These are phyloP conservation scores for Starmerella geochares DNA, from an alignment of 805 yeast genomes.

Conservation along the genomic window DNA sequence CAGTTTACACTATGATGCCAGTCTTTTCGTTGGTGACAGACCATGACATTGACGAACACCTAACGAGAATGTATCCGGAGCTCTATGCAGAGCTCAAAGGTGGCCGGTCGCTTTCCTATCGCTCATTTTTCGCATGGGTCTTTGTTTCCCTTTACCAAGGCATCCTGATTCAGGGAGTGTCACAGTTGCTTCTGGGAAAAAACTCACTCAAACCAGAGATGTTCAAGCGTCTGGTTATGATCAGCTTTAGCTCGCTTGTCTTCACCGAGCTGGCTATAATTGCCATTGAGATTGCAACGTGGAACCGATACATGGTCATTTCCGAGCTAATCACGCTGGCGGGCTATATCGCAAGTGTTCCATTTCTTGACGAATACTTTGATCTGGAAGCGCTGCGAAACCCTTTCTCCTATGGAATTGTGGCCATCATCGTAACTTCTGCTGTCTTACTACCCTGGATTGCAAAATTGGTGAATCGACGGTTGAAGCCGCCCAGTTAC, in stretches of 20 bases:
- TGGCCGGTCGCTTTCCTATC: conserved; percentile 76
- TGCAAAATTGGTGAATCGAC: conserved; percentile 61
- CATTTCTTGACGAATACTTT: conserved; percentile 79
- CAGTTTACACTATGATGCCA: conserved; percentile 96
- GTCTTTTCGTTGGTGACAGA: conserved; percentile 88
- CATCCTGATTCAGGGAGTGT: conserved; percentile 63
- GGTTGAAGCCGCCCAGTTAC: conserved; percentile 83
- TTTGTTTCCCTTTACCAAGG: conserved; percentile 88
- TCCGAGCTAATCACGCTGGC: conserved; percentile 62
- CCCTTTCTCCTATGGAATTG: conserved; percentile 58
- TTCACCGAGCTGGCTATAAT: conserved; percentile 89
- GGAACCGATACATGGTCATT: conserved; percentile 70
- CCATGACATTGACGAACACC: conserved; percentile 77
- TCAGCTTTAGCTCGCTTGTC: conserved; percentile 69
- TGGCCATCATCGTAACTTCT: conserved; percentile 49
- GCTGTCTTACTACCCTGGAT: conserved; percentile 87
- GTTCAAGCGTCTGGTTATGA: conserved; percentile 70
- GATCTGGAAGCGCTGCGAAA: conserved; percentile 54
- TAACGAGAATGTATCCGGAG: conserved; percentile 88
- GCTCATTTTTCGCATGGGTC: conserved; percentile 86
- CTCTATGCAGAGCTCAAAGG: conserved; percentile 82
- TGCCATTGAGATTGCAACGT: conserved; percentile 80
- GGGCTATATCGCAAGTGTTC: conserved; percentile 63
- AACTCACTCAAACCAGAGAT: conserved; percentile 35
- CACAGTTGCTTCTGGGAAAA: conserved; percentile 62